Conservation (phyloP, 2,329 filamentous ascomycete species). For the Aspergillus vadensis region DNA sequence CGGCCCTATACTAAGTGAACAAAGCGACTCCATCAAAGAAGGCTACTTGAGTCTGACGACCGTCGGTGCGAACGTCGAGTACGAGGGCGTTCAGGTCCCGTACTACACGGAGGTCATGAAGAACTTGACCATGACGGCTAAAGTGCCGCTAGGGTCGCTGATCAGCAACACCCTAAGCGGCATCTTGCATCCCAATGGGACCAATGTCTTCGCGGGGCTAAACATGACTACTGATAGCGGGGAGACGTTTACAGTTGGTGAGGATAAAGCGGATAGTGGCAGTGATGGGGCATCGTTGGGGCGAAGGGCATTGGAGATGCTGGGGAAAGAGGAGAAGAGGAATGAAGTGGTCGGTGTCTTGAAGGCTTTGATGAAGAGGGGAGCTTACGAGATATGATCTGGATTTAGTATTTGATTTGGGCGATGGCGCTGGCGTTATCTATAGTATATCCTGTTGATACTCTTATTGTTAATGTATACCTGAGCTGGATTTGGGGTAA, state of each 20-base stretch:
- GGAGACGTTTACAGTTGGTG: neutral
- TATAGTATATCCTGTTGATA: neutral
- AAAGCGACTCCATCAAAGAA: slow-evolving; percentile 26
- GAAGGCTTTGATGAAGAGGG: slow-evolving; percentile 6
- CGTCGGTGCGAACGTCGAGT: slow-evolving; percentile 30
- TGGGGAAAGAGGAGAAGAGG: slow-evolving; percentile 19
- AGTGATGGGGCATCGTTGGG: neutral
- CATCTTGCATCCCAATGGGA: slow-evolving; percentile 20
- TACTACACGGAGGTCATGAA: slow-evolving; percentile 41
- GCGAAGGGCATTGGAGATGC: slow-evolving; percentile 11
- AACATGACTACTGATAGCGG: neutral
- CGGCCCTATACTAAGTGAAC: slow-evolving; percentile 26
- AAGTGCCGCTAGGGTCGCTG: slow-evolving; percentile 29
- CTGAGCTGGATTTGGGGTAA: neutral
- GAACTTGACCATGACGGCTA: slow-evolving; percentile 32
- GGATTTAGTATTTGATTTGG: neutral
- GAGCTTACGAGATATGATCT: neutral
- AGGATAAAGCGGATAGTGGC: neutral
- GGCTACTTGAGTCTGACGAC: slow-evolving; percentile 33
- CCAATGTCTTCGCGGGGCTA: slow-evolving; percentile 14
- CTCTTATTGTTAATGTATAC: neutral
- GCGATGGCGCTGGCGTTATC: neutral
- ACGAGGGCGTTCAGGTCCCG: slow-evolving; percentile 34
- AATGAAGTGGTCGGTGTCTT: slow-evolving; percentile 18
- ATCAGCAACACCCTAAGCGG: slow-evolving; percentile 35